Conservation (phyloP, 208 protist genomes). For the Acanthamoeba culbertsoni region DNA sequence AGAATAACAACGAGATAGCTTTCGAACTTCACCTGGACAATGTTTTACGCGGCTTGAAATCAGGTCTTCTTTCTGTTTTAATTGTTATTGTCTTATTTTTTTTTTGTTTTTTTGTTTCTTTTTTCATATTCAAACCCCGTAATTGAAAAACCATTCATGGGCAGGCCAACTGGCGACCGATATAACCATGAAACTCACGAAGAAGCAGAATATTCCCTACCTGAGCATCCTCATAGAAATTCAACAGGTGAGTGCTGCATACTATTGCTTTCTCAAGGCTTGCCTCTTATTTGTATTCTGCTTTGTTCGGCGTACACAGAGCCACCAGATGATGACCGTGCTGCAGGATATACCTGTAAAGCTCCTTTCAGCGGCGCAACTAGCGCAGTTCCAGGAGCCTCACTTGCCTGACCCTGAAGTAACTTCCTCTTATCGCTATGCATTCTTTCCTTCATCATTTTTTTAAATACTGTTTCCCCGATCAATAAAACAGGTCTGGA, state of each 20-base stretch:
- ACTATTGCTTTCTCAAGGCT: neutral
- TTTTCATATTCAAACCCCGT: neutral
- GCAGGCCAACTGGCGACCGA: neutral
- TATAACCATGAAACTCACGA: conserved; percentile 60
- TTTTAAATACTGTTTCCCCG: neutral
- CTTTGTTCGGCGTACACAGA: neutral
- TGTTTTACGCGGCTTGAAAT: conserved; percentile 66
- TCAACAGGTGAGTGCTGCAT: neutral
- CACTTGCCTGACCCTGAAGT: conserved; percentile 62
- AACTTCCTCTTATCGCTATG: neutral
- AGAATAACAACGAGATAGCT: conserved; percentile 71
- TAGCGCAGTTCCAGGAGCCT: conserved; percentile 61
- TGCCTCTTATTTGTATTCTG: neutral
- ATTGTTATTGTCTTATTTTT: neutral
- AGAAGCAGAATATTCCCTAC: conserved; percentile 50
- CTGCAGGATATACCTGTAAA: conserved; percentile 70
- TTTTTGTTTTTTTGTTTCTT: neutral
- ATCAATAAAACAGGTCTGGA: conserved; percentile 39
- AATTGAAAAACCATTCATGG: neutral
- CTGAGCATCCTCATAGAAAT: conserved; percentile 63
- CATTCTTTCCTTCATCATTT: neutral
- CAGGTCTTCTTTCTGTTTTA: neutral
- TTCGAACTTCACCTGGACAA: conserved; percentile 67
- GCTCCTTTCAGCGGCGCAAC: conserved; percentile 57
- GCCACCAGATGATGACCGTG: conserved; percentile 20